These are phyloP conservation scores for Carex parvula DNA, from an alignment of 176 grass and related monocot species.

Conservation along the genomic window DNA sequence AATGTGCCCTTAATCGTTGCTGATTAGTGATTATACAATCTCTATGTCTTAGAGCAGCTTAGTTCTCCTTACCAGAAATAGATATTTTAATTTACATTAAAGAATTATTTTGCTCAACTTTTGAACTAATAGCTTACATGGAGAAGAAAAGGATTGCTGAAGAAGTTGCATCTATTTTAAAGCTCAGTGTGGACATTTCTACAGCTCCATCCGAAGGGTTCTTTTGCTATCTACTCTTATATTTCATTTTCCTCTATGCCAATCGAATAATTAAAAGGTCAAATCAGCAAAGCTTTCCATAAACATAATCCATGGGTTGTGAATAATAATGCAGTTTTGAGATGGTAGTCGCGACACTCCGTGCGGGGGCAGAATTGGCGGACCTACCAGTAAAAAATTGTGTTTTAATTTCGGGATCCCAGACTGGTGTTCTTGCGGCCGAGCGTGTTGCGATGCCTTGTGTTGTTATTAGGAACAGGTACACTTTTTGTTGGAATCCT, in stretches of 20 bases:
- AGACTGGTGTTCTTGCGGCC: conserved; percentile 50
- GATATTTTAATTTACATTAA: background rate
- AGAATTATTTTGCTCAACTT: conserved; percentile 3
- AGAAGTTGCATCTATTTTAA: conserved; percentile 75
- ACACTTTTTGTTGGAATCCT: background rate
- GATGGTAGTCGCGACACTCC: conserved; percentile 50
- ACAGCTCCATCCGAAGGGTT: conserved; percentile 44
- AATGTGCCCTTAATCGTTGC: background rate
- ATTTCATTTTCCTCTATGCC: background rate
- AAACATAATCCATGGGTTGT: conserved; percentile 15
- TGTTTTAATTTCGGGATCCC: conserved; percentile 59
- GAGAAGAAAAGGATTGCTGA: conserved; percentile 84
- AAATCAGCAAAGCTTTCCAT: background rate
- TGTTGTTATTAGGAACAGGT: conserved; percentile 70
- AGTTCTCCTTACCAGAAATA: background rate
- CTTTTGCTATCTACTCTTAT: conserved; percentile 11
- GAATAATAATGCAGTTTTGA: conserved; percentile 50
- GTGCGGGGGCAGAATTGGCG: conserved; percentile 58
- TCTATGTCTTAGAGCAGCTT: background rate
- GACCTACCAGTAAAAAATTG: conserved; percentile 48
- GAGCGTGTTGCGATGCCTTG: conserved; percentile 73
- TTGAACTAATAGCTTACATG: conserved; percentile 45
- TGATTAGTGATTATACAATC: background rate
- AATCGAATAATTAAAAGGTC: conserved; percentile 7
- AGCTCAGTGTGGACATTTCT: conserved; percentile 66